phyloP scores from a whole-genome alignment of 805 yeast species.

The Tetrapisispora arboricola region DNA sequence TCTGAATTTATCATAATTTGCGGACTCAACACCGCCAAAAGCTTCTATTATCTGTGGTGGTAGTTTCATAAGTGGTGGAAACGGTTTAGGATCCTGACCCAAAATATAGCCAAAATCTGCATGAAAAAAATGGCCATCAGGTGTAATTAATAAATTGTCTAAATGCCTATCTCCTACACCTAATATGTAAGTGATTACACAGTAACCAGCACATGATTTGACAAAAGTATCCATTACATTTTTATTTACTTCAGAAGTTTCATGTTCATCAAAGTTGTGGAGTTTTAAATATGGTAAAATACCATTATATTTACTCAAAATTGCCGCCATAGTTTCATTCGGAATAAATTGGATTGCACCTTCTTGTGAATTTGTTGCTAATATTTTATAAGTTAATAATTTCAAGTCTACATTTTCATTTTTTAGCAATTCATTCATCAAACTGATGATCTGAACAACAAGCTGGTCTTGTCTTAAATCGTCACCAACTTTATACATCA shows the following conservation, averaged over 20 bases:
- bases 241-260: constrained; percentile 28
- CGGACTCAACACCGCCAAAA: constrained; percentile 87
- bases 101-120: constrained; percentile 95
- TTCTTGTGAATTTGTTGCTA: constrained; percentile 84
- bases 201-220: constrained; percentile 93
- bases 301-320: constrained; percentile 63
- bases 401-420: constrained; percentile 85
- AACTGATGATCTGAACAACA: constrained; percentile 82
- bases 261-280: constrained; percentile 47
- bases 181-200: constrained; percentile 85
- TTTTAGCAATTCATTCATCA: constrained; percentile 81
- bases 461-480: constrained; percentile 94
- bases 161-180: constrained; percentile 98
- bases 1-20: constrained; percentile 76
- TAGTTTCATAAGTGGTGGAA: constrained; percentile 95
- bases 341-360: constrained; percentile 95
- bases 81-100: constrained; percentile 97
- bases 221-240: constrained; percentile 89
- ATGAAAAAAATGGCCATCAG: constrained; percentile 87
- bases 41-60: constrained; percentile 97
- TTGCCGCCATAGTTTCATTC: constrained; percentile 76
- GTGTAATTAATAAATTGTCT: constrained; percentile 75
- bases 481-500: constrained; percentile 92
- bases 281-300: constrained; percentile 60
- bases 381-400: constrained; percentile 77